Base-by-base conservation (phyloP, 2,329 filamentous ascomycete species). In the Hymenoscyphus scutula region DNA sequence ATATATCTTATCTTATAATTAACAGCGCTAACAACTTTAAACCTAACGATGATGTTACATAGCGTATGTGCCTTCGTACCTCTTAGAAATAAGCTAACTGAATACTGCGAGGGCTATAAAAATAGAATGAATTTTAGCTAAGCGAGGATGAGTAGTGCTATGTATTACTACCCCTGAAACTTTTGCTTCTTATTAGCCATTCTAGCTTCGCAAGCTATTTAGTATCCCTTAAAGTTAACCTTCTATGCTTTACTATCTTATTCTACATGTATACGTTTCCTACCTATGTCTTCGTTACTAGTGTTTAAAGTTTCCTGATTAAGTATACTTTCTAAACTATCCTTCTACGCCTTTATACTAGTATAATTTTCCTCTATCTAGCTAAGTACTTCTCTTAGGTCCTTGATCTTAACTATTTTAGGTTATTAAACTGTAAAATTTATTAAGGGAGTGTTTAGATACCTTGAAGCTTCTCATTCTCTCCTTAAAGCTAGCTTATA, bases 401-500 rank as follows among this genome's bases (percentile, higher is more conserved):
- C 41, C 8, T 8, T 10, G 11, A 48, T 48, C 41, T 48, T 48
- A 48, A 25, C 41, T 48, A 48, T 48, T 48, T 48, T 19, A 48
- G 41, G 41, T 48, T 48, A 48, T 48, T 11, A 48, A 48, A 48
- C 41, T 48, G 2, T 7, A 48, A 48, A 48, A 48, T 23, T 23
- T 7, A 48, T 11, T 5, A 29, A 58, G 23, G 15, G 23, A 17
- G 34, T 58, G 34, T 27, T 25, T 38, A n/a, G 27, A 38, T 58
- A 58, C n/a, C 55, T 58, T 58, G n/a, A 29, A 58, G 37, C 30
- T 25, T 58, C 23, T 6, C 1, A 17, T 58, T 34, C 37, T 58
- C 55, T 45, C n/a, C n/a, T 8, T 29, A 7, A 37, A 58, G 55
- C 55, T 10, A 58, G 37, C 34, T 58, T 58, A 58, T 15, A 58